Evolutionary conservation across 2,329 filamentous ascomycete genomes (phyloP), one percentile per base, ranked within the genome.

Genomic region (Xylariales sp.): DNA sequence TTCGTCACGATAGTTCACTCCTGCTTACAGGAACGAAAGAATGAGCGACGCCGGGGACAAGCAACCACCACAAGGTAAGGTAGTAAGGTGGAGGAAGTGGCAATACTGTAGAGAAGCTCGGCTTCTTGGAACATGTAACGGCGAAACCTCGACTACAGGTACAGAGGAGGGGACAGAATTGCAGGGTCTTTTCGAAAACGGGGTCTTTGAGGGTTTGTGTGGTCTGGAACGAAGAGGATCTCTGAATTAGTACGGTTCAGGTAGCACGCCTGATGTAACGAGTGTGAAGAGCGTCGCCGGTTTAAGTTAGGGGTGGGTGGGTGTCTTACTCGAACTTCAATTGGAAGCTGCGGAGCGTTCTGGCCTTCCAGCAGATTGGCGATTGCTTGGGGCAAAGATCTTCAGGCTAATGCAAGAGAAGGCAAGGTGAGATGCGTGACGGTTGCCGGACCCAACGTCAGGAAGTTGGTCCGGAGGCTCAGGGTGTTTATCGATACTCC

Each of bases 191-290:
- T 39, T 40, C 21, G 19, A 14, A 22, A 40, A 12, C 33, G 28
- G 29, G 38, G 38, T 27, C 33, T 29, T 29, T 22, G 33, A 19
- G 38, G 38, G 38, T 33, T 32, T 39, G 37, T 39, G 25, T 32
- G 38, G 28, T n/a, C n/a, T n/a, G n/a, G n/a, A n/a, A n/a, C n/a
- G n/a, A n/a, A n/a, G n/a, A n/a, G n/a, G n/a, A n/a, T n/a, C n/a
- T n/a, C n/a, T n/a, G n/a, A n/a, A n/a, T n/a, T n/a, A n/a, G n/a
- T n/a, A n/a, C n/a, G n/a, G n/a, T n/a, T n/a, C n/a, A n/a, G n/a
- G n/a, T n/a, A n/a, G n/a, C n/a, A n/a, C n/a, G n/a, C n/a, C n/a
- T n/a, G n/a, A n/a, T n/a, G n/a, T n/a, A n/a, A n/a, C n/a, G n/a
- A n/a, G n/a, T n/a, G n/a, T n/a, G n/a, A n/a, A n/a, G n/a, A n/a